A percentile compares a stretch with the other conserved stretches of the same genome.
Conservation (phyloP, 2,329 filamentous ascomycete species). For the Lachnellula hyalina region DNA sequence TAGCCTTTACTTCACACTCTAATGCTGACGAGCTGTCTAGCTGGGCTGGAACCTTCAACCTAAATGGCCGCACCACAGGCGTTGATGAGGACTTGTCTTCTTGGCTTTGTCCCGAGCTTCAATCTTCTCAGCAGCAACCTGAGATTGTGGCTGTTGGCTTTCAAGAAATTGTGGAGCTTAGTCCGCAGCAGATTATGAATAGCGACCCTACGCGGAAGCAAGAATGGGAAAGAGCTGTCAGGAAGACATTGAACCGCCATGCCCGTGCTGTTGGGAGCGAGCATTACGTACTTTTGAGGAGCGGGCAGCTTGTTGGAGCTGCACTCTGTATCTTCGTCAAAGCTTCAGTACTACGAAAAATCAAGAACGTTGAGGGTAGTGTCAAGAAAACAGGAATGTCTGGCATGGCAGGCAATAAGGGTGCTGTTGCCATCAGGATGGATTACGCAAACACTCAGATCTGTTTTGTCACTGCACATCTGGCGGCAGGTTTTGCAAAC, state of each 20-base stretch:
- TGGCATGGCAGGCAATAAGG: slow-evolving; percentile 97
- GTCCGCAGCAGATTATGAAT: slow-evolving; percentile 98
- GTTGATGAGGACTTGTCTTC: slow-evolving; percentile 72
- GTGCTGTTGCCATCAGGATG: slow-evolving; percentile 91
- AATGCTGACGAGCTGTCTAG: slow-evolving; percentile 10
- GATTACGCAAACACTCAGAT: slow-evolving; percentile 90
- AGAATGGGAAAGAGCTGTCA: slow-evolving; percentile 80
- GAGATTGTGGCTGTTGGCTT: slow-evolving; percentile 89
- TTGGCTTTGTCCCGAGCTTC: slow-evolving; percentile 73
- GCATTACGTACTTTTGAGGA: slow-evolving; percentile 83
- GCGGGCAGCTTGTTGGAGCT: slow-evolving; percentile 90
- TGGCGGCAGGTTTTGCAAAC: slow-evolving; percentile 93
- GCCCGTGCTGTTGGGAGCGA: slow-evolving; percentile 61
- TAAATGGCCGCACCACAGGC: slow-evolving; percentile 82
- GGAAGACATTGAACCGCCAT: slow-evolving; percentile 67
- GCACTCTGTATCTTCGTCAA: slow-evolving; percentile 90
- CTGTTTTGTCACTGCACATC: slow-evolving; percentile 93
- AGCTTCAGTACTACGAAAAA: slow-evolving; percentile 66
- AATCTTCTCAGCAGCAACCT: slow-evolving; percentile 56
- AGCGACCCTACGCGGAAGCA: slow-evolving; percentile 84
- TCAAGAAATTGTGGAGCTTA: slow-evolving; percentile 97
- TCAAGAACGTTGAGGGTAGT: slow-evolving; percentile 95
- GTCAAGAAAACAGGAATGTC: slow-evolving; percentile 94
- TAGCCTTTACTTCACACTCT: not conserved
- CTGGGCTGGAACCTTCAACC: slow-evolving; percentile 82